Conservation (phyloP, 176 grass and related monocot species). For the Hyparrhenia diplandra region DNA sequence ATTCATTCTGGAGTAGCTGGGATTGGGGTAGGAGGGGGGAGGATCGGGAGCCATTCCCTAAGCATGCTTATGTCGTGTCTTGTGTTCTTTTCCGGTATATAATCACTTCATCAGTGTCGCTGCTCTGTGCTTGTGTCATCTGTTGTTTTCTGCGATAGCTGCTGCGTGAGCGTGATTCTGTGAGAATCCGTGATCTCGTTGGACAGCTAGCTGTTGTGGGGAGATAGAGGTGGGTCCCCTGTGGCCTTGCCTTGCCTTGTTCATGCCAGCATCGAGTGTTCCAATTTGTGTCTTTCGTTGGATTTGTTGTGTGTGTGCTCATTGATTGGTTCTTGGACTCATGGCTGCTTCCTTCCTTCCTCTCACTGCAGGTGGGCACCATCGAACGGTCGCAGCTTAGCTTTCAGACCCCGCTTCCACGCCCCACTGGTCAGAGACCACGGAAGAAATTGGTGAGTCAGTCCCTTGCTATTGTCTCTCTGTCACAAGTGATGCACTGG, state of each 20-base stretch:
- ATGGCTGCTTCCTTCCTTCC: neutral
- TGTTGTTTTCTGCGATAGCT: neutral
- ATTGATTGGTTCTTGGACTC: neutral
- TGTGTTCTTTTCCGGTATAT: neutral
- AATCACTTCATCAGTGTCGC: neutral
- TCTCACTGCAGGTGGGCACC: conserved; percentile 37
- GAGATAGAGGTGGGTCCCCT: neutral
- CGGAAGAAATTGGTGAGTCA: conserved; percentile 67
- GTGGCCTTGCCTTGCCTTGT: conserved; percentile 22
- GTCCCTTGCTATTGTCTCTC: neutral
- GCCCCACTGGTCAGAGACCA: conserved; percentile 17
- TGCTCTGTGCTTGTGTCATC: neutral
- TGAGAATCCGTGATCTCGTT: conserved; percentile 1
- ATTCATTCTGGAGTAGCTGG: neutral
- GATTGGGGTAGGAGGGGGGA: neutral
- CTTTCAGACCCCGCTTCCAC: conserved; percentile 17
- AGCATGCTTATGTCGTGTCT: conserved; percentile 5
- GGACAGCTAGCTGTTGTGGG: neutral
- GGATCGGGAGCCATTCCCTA: conserved; percentile 14
- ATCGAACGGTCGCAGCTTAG: conserved; percentile 19
- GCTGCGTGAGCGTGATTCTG: conserved; percentile 11
- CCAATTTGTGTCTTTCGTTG: neutral
- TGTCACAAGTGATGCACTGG: neutral
- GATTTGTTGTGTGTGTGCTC: neutral
- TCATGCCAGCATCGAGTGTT: neutral